Evolutionary conservation across 1,284 basidiomycete species (phyloP).

Genomic region (Malassezia psittaci): DNA sequence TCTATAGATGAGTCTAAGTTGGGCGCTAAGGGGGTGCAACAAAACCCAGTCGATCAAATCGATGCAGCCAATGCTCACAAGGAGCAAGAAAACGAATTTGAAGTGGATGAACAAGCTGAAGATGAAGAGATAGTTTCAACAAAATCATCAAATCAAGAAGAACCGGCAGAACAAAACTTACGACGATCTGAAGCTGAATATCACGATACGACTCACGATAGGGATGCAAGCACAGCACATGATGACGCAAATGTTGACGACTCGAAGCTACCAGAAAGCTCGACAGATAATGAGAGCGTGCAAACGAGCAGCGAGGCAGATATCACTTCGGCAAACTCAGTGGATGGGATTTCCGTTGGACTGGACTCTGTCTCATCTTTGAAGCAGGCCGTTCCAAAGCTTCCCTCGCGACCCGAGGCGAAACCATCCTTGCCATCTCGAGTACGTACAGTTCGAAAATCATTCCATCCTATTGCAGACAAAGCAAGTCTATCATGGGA

Average conservation of each 20-base stretch:
- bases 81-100: not conserved
- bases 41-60: not conserved
- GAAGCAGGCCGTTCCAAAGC: not conserved
- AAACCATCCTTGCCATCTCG: not conserved
- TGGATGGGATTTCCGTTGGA: not conserved
- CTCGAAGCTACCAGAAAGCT: not conserved
- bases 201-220: not conserved
- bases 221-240: not conserved
- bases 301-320: not conserved
- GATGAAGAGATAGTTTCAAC: not conserved
- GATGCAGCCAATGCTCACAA: not conserved
- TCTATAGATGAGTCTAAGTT: not conserved
- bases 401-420: not conserved
- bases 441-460: not conserved
- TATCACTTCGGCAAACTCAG: not conserved
- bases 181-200: slow-evolving; percentile 1
- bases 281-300: not conserved
- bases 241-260: not conserved
- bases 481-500: slow-evolving; percentile 6
- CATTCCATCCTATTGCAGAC: slow-evolving; percentile 1
- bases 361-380: not conserved
- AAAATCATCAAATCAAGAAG: not conserved
- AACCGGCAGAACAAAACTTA: not conserved
- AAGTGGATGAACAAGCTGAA: not conserved
- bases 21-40: not conserved